Evolutionary conservation across 2,329 filamentous ascomycete genomes (phyloP), one percentile per base, ranked within the genome.

Genomic region (Xylaria sp.): DNA sequence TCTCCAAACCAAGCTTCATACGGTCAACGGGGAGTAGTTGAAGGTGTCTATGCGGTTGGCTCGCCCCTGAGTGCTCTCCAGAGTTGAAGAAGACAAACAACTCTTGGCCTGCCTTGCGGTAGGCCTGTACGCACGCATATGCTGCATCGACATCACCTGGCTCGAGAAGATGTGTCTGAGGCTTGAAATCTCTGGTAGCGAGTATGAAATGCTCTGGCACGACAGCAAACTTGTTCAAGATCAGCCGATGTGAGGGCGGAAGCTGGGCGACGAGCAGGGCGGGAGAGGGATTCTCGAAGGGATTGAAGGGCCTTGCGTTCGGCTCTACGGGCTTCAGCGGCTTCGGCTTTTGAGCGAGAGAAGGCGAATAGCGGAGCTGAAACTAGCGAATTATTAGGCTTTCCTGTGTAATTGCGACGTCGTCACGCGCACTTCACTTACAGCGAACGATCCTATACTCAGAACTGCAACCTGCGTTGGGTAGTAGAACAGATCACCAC

Each of bases 181-280:
- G 80, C 74, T 87, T 86, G 75, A 89, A 88, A 0, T 80, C 77
- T n/a, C 80, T 85, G 0, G 91, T 93, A 0, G 88, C 86, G 54
- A 93, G 83, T 71, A 93, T 92, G 75, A 91, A 92, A 79, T 93
- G 91, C 72, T 89, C 84, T 0, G 86, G 85, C 38, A 92, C 89
- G 55, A 93, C 79, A 55, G 91, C 90, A 72, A 91, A 93, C 77
- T 93, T 93, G 82, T 93, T 93, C 45, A 93, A 81, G 1, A 93
- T 87, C 47, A 93, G 82, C 65, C 85, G 83, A 77, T 93, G 90
- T 9, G 80, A 77, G 0, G 86, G 80, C 1, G 81, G 81, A 7
- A 91, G 73, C 29, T 84, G 77, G 49, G 89, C 78, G 42, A 90
- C 80, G 63, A 90, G 84, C 10, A 86, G 80, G 5, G 83, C 80